Evolutionary conservation across 306 rosid species (phyloP).

Genomic region (Sphenostylis stenocarpa): DNA sequence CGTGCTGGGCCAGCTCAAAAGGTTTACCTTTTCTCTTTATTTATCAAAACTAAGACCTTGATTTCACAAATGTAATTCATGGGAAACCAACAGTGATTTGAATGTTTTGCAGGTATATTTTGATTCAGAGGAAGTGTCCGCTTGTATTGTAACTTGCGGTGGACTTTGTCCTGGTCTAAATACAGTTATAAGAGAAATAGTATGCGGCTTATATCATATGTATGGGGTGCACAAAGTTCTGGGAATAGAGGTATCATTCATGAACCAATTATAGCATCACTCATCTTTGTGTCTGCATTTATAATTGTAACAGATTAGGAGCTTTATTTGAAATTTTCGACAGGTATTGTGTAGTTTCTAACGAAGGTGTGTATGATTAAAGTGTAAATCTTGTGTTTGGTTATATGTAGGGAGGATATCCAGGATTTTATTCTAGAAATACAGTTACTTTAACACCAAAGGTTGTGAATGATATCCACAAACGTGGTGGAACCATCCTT

Average conservation of each 20-base stretch:
- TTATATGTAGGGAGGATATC: constrained; percentile 79
- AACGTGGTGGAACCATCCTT: constrained; percentile 91
- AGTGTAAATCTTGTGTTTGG: constrained; percentile 12
- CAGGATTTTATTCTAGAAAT: constrained; percentile 79
- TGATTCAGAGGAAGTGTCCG: constrained; percentile 74
- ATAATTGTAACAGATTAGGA: neutral
- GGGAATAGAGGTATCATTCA: constrained; percentile 62
- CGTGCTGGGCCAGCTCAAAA: constrained; percentile 91
- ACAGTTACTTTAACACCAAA: constrained; percentile 74
- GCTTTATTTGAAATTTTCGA: neutral
- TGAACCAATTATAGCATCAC: neutral
- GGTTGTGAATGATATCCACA: constrained; percentile 85
- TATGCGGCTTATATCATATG: constrained; percentile 84
- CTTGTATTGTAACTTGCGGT: constrained; percentile 92
- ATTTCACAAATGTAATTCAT: neutral
- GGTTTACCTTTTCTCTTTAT: constrained; percentile 25
- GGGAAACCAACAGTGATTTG: constrained; percentile 4
- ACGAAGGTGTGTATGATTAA: neutral
- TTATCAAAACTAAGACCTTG: neutral
- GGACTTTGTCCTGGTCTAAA: constrained; percentile 99
- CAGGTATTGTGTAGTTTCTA: neutral
- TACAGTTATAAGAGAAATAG: constrained; percentile 92
- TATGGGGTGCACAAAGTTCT: constrained; percentile 77
- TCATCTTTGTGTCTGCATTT: neutral
- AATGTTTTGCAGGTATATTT: constrained; percentile 63